phyloP scores from a whole-genome alignment of 805 yeast species.

The Myxozyma nipponensis region DNA sequence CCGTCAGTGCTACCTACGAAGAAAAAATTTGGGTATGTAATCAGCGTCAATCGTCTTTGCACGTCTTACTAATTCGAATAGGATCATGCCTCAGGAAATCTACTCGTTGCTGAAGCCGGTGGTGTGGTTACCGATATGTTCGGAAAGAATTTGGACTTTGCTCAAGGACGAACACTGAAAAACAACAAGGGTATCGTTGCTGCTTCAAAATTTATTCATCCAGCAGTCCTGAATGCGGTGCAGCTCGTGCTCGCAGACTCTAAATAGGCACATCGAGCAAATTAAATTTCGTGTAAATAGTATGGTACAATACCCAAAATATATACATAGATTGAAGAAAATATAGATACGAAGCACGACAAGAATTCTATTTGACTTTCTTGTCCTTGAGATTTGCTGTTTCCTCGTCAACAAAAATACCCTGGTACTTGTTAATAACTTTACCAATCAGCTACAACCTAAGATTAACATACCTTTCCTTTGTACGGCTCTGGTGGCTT shows the following conservation, averaged over 20 bases:
- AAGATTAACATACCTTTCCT: slow-evolving; percentile 54
- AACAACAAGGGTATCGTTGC: slow-evolving; percentile 92
- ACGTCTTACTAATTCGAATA: neutral
- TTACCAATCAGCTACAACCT: neutral
- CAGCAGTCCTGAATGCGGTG: slow-evolving; percentile 22
- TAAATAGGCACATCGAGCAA: too few species aligned
- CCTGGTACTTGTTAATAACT: slow-evolving; percentile 37
- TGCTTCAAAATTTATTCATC: slow-evolving; percentile 38
- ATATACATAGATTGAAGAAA: slow-evolving; percentile 6
- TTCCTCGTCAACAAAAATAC: slow-evolving; percentile 88
- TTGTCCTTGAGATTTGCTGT: slow-evolving; percentile 85
- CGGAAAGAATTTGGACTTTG: slow-evolving; percentile 73
- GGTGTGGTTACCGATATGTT: slow-evolving; percentile 83
- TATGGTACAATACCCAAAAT: neutral
- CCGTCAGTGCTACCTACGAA: slow-evolving; percentile 66
- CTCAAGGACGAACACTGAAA: slow-evolving; percentile 70
- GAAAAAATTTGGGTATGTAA: slow-evolving; percentile 78
- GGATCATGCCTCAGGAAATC: slow-evolving; percentile 95
- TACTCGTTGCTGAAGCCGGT: slow-evolving; percentile 84
- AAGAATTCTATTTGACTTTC: slow-evolving; percentile 68
- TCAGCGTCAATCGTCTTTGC: neutral
- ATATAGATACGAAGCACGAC: slow-evolving; percentile 1
- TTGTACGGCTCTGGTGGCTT: slow-evolving; percentile 98
- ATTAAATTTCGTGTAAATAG: too few species aligned
- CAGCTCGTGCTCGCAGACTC: slow-evolving; percentile 21